These are phyloP conservation scores for Penicillium argentinense DNA, from an alignment of 495 filamentous ascomycete genomes.

Conservation along the genomic window DNA sequence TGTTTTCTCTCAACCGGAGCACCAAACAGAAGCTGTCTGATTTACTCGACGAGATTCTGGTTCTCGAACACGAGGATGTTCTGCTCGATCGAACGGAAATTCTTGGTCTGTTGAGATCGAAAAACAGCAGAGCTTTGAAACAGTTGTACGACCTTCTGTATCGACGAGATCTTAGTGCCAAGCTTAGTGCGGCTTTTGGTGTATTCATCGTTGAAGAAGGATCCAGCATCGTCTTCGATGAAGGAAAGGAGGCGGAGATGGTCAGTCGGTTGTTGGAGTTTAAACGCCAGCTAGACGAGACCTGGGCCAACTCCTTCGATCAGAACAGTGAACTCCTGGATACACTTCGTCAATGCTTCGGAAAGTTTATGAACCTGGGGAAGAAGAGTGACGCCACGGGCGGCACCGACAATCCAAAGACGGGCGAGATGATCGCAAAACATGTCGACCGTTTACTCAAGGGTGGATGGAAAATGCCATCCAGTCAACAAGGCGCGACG, in stretches of 20 bases:
- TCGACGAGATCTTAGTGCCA: conserved; percentile 60
- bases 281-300: conserved; percentile 74
- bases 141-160: conserved; percentile 75
- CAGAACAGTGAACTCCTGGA: conserved; percentile 72
- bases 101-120: conserved; percentile 63
- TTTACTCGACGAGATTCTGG: conserved; percentile 65
- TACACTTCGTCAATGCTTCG: conserved; percentile 78
- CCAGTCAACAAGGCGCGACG: conserved; percentile 44
- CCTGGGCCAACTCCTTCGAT: conserved; percentile 70
- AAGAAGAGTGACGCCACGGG: conserved; percentile 64
- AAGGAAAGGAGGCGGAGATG: conserved; percentile 79
- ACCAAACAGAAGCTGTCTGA: conserved; percentile 75
- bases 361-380: conserved; percentile 84
- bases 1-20: conserved; percentile 75
- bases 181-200: conserved; percentile 70
- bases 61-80: conserved; percentile 58
- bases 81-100: conserved; percentile 64
- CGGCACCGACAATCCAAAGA: conserved; percentile 82
- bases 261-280: conserved; percentile 77
- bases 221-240: conserved; percentile 74
- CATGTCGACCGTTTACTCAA: conserved; percentile 90
- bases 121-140: conserved; percentile 64
- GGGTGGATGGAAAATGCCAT: conserved; percentile 77
- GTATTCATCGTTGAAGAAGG: conserved; percentile 78
- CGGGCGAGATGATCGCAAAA: conserved; percentile 98